Evolutionary conservation across 768 basidiomycete species (phyloP).

Genomic region (Cyathus striatus): DNA sequence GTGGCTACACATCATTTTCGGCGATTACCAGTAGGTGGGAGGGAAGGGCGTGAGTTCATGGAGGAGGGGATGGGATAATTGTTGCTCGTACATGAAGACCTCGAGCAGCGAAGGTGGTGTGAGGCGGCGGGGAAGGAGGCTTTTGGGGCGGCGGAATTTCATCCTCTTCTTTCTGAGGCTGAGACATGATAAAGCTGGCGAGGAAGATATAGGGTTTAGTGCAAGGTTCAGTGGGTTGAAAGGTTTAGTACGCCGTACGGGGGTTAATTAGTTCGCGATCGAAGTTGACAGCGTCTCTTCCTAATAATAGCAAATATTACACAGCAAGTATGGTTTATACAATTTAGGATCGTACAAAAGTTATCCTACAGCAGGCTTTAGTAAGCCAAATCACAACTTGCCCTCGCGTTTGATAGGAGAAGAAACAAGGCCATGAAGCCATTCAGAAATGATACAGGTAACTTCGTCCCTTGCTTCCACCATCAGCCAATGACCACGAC

Average conservation of each 20-base stretch:
- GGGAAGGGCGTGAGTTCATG: conserved; percentile 7
- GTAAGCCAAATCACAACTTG: not conserved
- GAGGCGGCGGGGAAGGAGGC: conserved; percentile 67
- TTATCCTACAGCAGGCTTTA: not conserved
- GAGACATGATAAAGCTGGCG: not conserved
- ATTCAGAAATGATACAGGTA: conserved; percentile 39
- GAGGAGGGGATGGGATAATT: conserved; percentile 6
- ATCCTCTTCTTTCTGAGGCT: conserved; percentile 42
- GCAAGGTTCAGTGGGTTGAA: not conserved
- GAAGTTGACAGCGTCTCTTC: not conserved
- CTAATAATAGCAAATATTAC: not conserved
- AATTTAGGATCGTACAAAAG: not conserved
- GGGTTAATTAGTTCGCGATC: not conserved
- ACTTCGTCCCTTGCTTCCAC: conserved; percentile 54
- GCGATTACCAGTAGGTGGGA: not conserved
- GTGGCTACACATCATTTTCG: conserved; percentile 43
- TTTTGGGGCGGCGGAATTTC: conserved; percentile 51
- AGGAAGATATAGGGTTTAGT: not conserved
- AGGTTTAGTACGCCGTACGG: not conserved
- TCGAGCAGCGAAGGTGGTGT: conserved; percentile 65
- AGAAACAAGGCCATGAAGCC: conserved; percentile 34
- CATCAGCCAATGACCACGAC: conserved; percentile 67
- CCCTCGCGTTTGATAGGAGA: conserved; percentile 8
- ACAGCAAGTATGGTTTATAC: not conserved
- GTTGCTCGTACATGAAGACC: conserved; percentile 63